Conservation (phyloP, 345 rosid genomes). For the Salix suchowensis region DNA sequence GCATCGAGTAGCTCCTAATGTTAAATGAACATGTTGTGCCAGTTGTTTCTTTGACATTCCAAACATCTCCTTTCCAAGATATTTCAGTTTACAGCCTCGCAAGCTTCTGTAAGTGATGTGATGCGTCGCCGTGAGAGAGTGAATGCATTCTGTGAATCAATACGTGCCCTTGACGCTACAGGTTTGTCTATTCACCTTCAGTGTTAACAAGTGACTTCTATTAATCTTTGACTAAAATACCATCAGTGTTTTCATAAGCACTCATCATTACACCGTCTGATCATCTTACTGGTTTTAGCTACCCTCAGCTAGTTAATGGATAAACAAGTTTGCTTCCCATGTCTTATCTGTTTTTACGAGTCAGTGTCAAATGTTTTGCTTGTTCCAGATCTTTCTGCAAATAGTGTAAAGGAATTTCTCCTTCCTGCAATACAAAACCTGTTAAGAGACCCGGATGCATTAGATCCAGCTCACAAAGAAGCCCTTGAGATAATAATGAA, state of each 20-base stretch:
- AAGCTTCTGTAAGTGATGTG: constrained; percentile 59
- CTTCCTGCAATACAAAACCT: constrained; percentile 78
- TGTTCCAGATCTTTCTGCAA: constrained; percentile 64
- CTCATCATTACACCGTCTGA: neutral
- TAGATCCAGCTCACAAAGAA: constrained; percentile 96
- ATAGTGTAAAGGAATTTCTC: constrained; percentile 68
- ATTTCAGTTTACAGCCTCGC: constrained; percentile 63
- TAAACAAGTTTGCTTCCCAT: neutral
- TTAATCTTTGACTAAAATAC: no score
- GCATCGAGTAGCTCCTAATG: neutral
- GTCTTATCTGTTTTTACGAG: neutral
- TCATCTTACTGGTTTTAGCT: neutral
- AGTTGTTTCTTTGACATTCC: constrained; percentile 40
- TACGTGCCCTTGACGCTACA: constrained; percentile 94
- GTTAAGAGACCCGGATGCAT: constrained; percentile 71
- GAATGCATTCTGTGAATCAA: constrained; percentile 82
- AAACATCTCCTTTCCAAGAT: constrained; percentile 84
- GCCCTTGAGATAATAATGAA: constrained; percentile 86
- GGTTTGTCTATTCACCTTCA: constrained; percentile 38
- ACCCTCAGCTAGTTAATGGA: neutral
- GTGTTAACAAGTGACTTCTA: no score
- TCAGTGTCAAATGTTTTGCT: neutral
- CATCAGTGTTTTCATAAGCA: no score
- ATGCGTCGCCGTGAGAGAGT: constrained; percentile 76
- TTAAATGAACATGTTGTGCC: neutral